Percentiles rank a stretch among this genome's conserved stretches.
Conservation (phyloP, 139 green algal species). For the Ulvella scutata region DNA sequence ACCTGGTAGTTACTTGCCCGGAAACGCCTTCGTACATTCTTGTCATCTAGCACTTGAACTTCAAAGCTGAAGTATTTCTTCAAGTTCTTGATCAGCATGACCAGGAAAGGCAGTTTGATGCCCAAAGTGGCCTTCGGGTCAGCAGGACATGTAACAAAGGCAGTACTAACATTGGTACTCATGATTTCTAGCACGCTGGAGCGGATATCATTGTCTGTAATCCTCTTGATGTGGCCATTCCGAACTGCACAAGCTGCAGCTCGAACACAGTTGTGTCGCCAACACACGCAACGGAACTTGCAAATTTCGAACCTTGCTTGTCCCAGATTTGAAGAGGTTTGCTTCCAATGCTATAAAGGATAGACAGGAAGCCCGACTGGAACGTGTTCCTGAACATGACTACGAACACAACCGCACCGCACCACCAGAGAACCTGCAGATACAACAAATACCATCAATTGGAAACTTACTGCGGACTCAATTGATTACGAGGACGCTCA, state of each 20-base stretch:
- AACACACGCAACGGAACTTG: not conserved
- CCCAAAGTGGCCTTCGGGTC: slow-evolving; percentile 78
- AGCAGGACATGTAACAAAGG: slow-evolving; percentile 82
- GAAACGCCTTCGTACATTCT: slow-evolving; percentile 91
- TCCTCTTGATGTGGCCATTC: slow-evolving; percentile 91
- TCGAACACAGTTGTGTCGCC: not conserved
- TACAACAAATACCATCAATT: too few species aligned
- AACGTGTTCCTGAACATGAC: slow-evolving; percentile 73
- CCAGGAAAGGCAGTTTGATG: slow-evolving; percentile 95
- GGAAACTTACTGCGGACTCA: too few species aligned
- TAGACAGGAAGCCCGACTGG: slow-evolving; percentile 84
- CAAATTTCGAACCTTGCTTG: slow-evolving; percentile 48
- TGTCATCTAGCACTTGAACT: slow-evolving; percentile 95
- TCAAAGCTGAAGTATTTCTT: slow-evolving; percentile 96
- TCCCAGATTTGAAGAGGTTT: slow-evolving; percentile 93
- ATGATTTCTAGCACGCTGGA: slow-evolving; percentile 85
- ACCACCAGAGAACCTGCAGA: not conserved
- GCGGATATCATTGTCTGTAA: slow-evolving; percentile 94
- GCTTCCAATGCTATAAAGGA: slow-evolving; percentile 90
- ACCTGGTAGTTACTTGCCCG: slow-evolving; percentile 96
- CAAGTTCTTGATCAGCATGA: slow-evolving; percentile 97
- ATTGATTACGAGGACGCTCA: too few species aligned
- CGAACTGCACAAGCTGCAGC: slow-evolving; percentile 40
- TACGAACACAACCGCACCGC: not conserved
- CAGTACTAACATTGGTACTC: slow-evolving; percentile 72